These are phyloP conservation scores for Aphanomyces stellatus DNA, from an alignment of 352 stramenopile species.

Conservation along the genomic window DNA sequence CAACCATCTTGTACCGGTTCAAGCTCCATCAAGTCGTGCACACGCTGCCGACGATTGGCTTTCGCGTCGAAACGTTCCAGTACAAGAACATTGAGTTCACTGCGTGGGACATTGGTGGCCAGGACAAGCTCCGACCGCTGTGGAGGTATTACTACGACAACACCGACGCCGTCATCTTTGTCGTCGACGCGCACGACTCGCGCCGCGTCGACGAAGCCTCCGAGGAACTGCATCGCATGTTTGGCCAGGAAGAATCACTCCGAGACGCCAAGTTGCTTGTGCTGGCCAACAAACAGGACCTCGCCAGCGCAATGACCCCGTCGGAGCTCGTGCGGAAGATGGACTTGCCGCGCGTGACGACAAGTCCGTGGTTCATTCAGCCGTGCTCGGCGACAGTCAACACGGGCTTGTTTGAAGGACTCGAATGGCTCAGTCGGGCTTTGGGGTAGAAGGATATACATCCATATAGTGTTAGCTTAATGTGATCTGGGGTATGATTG, in stretches of 20 bases:
- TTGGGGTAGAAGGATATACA: no score
- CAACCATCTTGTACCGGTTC: slow-evolving; percentile 24
- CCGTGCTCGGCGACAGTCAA: slow-evolving; percentile 27
- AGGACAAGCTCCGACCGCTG: slow-evolving; percentile 20
- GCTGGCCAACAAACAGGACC: slow-evolving; percentile 44
- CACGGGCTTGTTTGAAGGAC: slow-evolving; percentile 35
- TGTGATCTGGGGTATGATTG: no score
- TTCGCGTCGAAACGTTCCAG: slow-evolving; percentile 36
- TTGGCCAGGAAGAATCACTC: slow-evolving; percentile 34
- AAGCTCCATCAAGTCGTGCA: slow-evolving; percentile 21
- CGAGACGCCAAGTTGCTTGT: slow-evolving; percentile 29
- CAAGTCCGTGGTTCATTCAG: slow-evolving; percentile 28
- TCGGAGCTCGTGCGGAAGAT: slow-evolving; percentile 28
- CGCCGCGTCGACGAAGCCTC: slow-evolving; percentile 32
- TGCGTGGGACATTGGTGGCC: slow-evolving; percentile 23
- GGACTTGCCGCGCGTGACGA: slow-evolving; percentile 27
- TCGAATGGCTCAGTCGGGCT: slow-evolving; percentile 34
- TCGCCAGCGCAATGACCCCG: slow-evolving; percentile 22
- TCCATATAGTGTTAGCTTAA: no score
- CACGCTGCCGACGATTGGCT: slow-evolving; percentile 31
- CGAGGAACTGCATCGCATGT: slow-evolving; percentile 30
- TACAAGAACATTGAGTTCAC: slow-evolving; percentile 30
- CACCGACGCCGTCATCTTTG: slow-evolving; percentile 22
- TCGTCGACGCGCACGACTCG: slow-evolving; percentile 20
- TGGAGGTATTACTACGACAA: slow-evolving; percentile 23